These are phyloP conservation scores for Citrus sinensis DNA, from an alignment of 345 rosid genomes.

Conservation along the genomic window DVS_A1.0 CM039166.1:12216001-12216500, in stretches of 20 bases:
- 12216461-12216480: neutral
- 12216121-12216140: slow-evolving; percentile 75
- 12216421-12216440: neutral
- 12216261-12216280: neutral
- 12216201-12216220: slow-evolving; percentile 42
- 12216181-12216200: slow-evolving; percentile 30
- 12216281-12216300: neutral
- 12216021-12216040: neutral
- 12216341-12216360: neutral
- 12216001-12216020: neutral
- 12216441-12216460: neutral
- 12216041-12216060: neutral
- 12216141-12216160: slow-evolving; percentile 36
- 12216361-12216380: neutral
- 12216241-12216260: neutral
- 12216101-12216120: slow-evolving; percentile 35
- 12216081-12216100: neutral
- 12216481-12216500: neutral
- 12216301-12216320: neutral
- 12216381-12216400: neutral
- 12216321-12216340: neutral
- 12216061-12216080: neutral
- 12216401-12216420: neutral
- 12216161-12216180: slow-evolving; percentile 38
- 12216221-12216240: neutral